phyloP scores from a whole-genome alignment of 768 basidiomycete species.

The Gautieria morchelliformis region DNA sequence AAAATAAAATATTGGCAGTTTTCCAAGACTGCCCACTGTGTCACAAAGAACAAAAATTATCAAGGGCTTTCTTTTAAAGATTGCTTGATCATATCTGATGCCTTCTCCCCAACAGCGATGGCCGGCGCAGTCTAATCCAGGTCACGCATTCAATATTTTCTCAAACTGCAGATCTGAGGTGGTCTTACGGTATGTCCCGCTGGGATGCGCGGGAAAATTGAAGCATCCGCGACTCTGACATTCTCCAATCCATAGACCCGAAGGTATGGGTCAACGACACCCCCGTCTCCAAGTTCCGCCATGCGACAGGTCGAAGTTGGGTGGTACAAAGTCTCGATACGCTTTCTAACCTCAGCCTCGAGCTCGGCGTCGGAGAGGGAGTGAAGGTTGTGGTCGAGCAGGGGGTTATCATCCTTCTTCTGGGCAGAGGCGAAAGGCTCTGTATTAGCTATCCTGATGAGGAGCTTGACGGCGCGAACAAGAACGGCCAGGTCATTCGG shows the following conservation, averaged over 20 bases:
- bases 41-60: too few relatives aligned
- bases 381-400: slow-evolving; percentile 9
- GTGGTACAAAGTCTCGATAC: slow-evolving; percentile 10
- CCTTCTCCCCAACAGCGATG: slow-evolving; percentile 16
- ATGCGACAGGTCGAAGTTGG: slow-evolving; percentile 10
- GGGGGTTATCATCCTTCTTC: background rate
- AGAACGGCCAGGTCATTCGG: slow-evolving; percentile 31
- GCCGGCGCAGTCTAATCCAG: slow-evolving; percentile 4
- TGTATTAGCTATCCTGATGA: slow-evolving; percentile 22
- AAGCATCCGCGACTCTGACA: slow-evolving; percentile 8
- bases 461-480: slow-evolving; percentile 31
- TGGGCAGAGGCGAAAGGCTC: slow-evolving; percentile 5
- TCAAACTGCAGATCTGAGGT: background rate
- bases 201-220: slow-evolving; percentile 9
- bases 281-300: slow-evolving; percentile 7
- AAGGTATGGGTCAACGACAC: slow-evolving; percentile 9
- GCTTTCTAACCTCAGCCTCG: slow-evolving; percentile 2
- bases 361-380: slow-evolving; percentile 4
- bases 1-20: too few relatives aligned
- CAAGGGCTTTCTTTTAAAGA: background rate
- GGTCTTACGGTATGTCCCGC: slow-evolving; percentile 9
- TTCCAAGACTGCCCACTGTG: too few relatives aligned
- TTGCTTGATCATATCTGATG: slow-evolving; percentile 12
- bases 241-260: slow-evolving; percentile 10
- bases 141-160: background rate